Conservation (phyloP, 257 asterid species). For the Echium plantagineum region DNA sequence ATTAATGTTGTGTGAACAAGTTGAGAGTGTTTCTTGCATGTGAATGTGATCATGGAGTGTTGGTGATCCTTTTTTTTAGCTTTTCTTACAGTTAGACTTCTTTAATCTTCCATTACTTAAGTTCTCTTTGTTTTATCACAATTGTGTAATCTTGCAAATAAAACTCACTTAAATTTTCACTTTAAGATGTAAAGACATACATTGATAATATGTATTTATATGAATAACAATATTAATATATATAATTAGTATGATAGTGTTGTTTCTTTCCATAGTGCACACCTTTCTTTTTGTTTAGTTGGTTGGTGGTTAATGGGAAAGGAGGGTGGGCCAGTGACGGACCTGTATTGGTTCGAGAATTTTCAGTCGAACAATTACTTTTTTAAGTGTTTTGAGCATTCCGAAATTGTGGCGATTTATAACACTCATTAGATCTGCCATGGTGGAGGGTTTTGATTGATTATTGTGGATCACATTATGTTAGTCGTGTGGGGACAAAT, state of each 20-base stretch:
- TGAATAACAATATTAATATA: no score
- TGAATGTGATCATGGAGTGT: background rate
- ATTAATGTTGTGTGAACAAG: background rate
- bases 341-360: no score
- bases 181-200: no score
- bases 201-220: no score
- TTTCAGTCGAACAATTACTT: no score
- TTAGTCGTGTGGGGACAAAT: background rate
- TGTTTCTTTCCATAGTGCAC: background rate
- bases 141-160: background rate
- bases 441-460: background rate
- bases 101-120: no score
- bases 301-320: background rate
- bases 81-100: no score
- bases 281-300: background rate
- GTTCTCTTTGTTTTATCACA: background rate
- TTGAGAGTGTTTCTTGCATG: background rate
- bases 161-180: no score
- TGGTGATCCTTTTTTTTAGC: background rate
- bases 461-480: background rate
- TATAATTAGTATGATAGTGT: no score
- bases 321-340: background rate
- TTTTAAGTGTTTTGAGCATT: no score
- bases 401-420: no score
- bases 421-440: no score